Evolutionary conservation across 495 filamentous ascomycete species (phyloP).

Genomic region (Daldinia grandis): DNA sequence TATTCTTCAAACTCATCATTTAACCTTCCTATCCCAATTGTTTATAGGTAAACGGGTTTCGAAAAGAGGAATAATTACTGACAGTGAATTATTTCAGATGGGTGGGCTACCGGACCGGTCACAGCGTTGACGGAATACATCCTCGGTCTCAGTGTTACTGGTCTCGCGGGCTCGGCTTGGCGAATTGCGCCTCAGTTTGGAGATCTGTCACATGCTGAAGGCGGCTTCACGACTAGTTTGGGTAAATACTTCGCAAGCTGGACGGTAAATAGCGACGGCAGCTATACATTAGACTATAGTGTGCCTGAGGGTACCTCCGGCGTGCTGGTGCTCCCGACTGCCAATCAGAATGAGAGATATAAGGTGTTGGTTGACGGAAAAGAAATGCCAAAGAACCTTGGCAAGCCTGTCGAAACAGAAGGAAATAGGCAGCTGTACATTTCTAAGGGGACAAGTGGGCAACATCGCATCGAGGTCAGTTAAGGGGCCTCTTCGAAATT

Average conservation of each 20-base stretch:
- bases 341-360: background rate
- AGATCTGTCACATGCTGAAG: slow-evolving; percentile 62
- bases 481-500: slow-evolving; percentile 10
- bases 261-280: slow-evolving; percentile 8
- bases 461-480: slow-evolving; percentile 28
- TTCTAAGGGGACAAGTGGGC: slow-evolving; percentile 6
- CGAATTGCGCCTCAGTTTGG: slow-evolving; percentile 66
- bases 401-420: background rate
- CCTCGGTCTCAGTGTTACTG: slow-evolving; percentile 63
- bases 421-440: slow-evolving; percentile 25
- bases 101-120: slow-evolving; percentile 69
- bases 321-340: slow-evolving; percentile 23
- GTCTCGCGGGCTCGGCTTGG: slow-evolving; percentile 62
- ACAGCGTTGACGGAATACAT: slow-evolving; percentile 65
- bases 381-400: background rate
- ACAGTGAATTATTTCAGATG: slow-evolving; percentile 45
- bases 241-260: slow-evolving; percentile 53
- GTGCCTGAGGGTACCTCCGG: slow-evolving; percentile 29
- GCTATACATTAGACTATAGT: slow-evolving; percentile 24
- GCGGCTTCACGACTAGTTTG: slow-evolving; percentile 65
- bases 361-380: slow-evolving; percentile 25
- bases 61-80: background rate
- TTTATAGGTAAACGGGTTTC: background rate
- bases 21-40: background rate
- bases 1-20: background rate